These are phyloP conservation scores for Cardamine occulta DNA, from an alignment of 345 rosid genomes.

Conservation along the genomic window DNA sequence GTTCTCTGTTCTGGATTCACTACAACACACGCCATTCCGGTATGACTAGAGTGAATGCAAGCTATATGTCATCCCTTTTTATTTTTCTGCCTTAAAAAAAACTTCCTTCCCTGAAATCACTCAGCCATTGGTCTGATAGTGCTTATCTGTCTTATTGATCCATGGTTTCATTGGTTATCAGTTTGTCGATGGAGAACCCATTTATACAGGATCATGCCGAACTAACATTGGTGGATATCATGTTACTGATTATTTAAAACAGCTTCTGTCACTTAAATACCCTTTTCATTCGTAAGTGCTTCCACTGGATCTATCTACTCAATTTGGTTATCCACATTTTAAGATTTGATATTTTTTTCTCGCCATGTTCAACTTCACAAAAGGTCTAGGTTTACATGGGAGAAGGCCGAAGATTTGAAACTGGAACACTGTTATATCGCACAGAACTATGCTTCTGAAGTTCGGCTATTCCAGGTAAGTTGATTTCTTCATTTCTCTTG, in stretches of 20 bases:
- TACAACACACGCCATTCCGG: constrained; percentile 87
- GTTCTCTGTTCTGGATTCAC: constrained; percentile 87
- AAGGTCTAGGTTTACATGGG: constrained; percentile 88
- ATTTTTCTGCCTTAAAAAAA: background rate
- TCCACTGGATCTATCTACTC: constrained; percentile 18
- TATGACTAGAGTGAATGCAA: constrained; percentile 40
- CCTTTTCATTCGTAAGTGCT: constrained; percentile 84
- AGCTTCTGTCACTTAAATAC: constrained; percentile 88
- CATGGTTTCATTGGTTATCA: constrained; percentile 42
- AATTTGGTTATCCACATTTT: constrained; percentile 20
- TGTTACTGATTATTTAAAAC: constrained; percentile 87
- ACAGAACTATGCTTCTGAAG: constrained; percentile 73
- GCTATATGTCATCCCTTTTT: background rate
- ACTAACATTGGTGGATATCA: constrained; percentile 94
- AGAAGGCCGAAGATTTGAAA: constrained; percentile 95
- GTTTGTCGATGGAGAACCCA: constrained; percentile 89
- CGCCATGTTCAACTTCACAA: constrained; percentile 13
- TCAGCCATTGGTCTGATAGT: constrained; percentile 16
- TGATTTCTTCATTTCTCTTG: constrained; percentile 13
- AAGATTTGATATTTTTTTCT: constrained; percentile 22
- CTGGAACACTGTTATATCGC: constrained; percentile 94
- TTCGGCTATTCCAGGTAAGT: constrained; percentile 71
- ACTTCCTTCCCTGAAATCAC: background rate
- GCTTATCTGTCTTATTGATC: background rate
- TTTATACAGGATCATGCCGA: constrained; percentile 76